phyloP scores from a whole-genome alignment of 768 basidiomycete species.

The Termitomyces sp. region DNA sequence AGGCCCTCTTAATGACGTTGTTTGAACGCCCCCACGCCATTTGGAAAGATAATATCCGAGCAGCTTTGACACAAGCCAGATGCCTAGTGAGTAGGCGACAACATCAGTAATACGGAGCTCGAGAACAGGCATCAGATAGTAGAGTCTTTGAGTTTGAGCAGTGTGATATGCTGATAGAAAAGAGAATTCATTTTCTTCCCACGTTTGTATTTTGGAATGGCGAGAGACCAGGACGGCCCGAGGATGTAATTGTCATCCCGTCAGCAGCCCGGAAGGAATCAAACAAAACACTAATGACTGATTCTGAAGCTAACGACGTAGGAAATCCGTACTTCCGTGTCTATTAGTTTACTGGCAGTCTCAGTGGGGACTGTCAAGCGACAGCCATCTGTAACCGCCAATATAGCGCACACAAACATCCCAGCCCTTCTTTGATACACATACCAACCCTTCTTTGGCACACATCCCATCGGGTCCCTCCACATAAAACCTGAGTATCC shows the following conservation, averaged over 20 bases:
- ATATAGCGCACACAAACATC: too few species aligned
- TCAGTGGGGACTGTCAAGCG: too few species aligned
- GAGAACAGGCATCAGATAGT: not conserved
- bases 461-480: too few species aligned
- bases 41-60: not conserved
- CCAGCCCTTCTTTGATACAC: too few species aligned
- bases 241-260: not conserved
- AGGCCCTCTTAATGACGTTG: slow-evolving; percentile 42
- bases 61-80: slow-evolving; percentile 9
- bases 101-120: slow-evolving; percentile 9
- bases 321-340: too few species aligned
- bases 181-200: not conserved
- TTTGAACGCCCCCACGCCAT: slow-evolving; percentile 10
- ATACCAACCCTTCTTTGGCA: too few species aligned
- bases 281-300: slow-evolving; percentile 1
- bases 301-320: too few species aligned
- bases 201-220: not conserved
- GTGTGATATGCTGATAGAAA: not conserved
- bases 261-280: slow-evolving; percentile 13
- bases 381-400: too few species aligned
- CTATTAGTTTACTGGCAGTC: too few species aligned
- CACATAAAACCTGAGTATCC: too few species aligned
- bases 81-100: slow-evolving; percentile 1
- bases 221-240: not conserved
- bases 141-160: not conserved